Percentiles rank a stretch among this genome's conserved stretches.
phyloP scores from a whole-genome alignment of 1,284 basidiomycete genomes.

The Leccinum solheimii region DNA sequence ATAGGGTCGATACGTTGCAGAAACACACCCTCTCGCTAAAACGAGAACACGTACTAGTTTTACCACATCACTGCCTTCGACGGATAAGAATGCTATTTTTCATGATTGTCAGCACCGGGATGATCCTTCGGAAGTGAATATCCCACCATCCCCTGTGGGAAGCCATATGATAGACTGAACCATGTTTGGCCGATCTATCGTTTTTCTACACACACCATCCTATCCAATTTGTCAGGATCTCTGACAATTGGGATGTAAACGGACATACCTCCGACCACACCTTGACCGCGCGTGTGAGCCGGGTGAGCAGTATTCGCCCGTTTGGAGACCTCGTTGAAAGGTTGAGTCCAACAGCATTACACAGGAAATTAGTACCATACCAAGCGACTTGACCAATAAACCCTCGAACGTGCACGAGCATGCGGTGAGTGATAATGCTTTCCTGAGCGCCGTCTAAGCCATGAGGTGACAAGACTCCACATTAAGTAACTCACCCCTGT shows the following conservation, averaged over 20 bases:
- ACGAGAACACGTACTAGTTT: slow-evolving; percentile 42
- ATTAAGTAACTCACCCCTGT: slow-evolving; percentile 51
- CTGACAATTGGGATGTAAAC: slow-evolving; percentile 22
- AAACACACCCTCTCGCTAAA: slow-evolving; percentile 8
- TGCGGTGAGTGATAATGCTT: slow-evolving; percentile 58
- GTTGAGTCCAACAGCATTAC: slow-evolving; percentile 6
- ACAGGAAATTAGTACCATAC: slow-evolving; percentile 36
- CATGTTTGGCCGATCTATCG: slow-evolving; percentile 60
- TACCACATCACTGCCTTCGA: slow-evolving; percentile 51
- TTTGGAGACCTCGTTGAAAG: slow-evolving; percentile 58
- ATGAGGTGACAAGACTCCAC: slow-evolving; percentile 9
- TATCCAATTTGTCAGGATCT: slow-evolving; percentile 32
- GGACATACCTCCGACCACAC: slow-evolving; percentile 66
- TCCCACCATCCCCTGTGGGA: slow-evolving; percentile 61
- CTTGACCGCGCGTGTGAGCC: slow-evolving; percentile 69
- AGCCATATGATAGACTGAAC: slow-evolving; percentile 76
- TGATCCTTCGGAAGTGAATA: slow-evolving; percentile 10
- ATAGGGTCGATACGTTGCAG: slow-evolving; percentile 18
- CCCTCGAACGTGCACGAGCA: slow-evolving; percentile 69
- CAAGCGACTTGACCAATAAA: slow-evolving; percentile 83
- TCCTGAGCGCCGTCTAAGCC: slow-evolving; percentile 41
- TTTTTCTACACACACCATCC: slow-evolving; percentile 72
- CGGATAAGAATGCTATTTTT: slow-evolving; percentile 53
- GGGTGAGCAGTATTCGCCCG: slow-evolving; percentile 63
- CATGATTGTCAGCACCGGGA: slow-evolving; percentile 15